These are phyloP conservation scores for Colletotrichum sp. DNA, from an alignment of 2,329 filamentous ascomycete species.

Conservation along the genomic window DNA sequence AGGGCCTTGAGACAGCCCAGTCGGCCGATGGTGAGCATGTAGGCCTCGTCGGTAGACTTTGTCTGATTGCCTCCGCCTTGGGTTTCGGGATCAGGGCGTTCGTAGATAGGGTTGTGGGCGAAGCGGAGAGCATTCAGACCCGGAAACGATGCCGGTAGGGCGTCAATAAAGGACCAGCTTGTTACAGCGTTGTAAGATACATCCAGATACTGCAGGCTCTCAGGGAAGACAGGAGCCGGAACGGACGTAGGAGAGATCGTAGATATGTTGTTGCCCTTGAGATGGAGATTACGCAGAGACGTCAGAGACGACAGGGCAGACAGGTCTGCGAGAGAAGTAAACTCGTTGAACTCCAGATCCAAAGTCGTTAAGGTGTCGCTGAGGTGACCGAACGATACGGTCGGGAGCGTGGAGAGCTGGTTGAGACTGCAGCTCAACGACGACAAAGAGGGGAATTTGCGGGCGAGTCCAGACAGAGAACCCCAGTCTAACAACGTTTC, in stretches of 20 bases:
- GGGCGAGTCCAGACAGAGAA: conserved; percentile 61
- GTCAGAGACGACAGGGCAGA: conserved; percentile 55
- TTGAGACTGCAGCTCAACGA: conserved; percentile 63
- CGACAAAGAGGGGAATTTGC: conserved; percentile 57
- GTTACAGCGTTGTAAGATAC: conserved; percentile 74
- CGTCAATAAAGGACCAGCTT: conserved; percentile 77
- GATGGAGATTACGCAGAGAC: conserved; percentile 64
- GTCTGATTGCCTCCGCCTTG: conserved; percentile 39
- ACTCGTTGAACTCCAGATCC: conserved; percentile 75
- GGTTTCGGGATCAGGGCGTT: conserved; percentile 47
- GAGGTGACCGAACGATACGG: conserved; percentile 43
- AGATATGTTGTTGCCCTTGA: conserved; percentile 79
- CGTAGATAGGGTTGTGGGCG: conserved; percentile 85
- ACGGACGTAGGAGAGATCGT: conserved; percentile 36
- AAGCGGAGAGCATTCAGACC: conserved; percentile 77
- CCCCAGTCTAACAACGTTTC: conserved; percentile 72
- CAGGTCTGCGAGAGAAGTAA: conserved; percentile 64
- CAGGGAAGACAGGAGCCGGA: conserved; percentile 53
- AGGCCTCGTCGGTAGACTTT: conserved; percentile 75
- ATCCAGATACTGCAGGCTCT: conserved; percentile 68
- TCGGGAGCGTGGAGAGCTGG: conserved; percentile 57
- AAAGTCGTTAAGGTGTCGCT: conserved; percentile 63
- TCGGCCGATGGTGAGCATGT: conserved; percentile 86
- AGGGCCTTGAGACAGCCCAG: conserved; percentile 70
- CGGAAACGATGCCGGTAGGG: conserved; percentile 71